Evolutionary conservation across 2,329 filamentous ascomycete species (phyloP), one percentile per base, ranked within the genome.

Genomic region (Dothiorella sarmentorum): DNA sequence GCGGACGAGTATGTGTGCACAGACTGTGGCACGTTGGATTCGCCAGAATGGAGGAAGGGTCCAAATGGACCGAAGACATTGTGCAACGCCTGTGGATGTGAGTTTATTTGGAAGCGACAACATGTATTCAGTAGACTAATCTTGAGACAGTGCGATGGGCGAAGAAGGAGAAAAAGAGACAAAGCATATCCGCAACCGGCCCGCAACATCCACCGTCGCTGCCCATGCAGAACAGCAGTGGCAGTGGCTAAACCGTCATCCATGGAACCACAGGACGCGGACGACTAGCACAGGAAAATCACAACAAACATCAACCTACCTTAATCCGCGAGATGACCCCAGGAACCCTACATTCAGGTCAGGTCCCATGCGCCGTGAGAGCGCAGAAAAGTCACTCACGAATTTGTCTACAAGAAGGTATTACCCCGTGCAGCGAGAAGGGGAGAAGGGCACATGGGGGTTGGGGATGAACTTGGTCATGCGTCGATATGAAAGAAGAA

Each of bases 21-120:
- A 1, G 93, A 97, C 72, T 97, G 93, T 75, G 92, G 93, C 79
- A 97, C 91, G 0, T 81, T 95, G 38, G 92, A 97, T 69, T 96
- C 90, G 15, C 93, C 93, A 0, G 93, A 97, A 77, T 97, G 93
- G 93, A 83, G 93, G 62, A 97, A 96, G 73, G 93, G 93, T 0
- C 93, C 93, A 0, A 90, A 85, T 62, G 93, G 93, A 2, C 92
- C 92, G 1, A 97, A 97, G 74, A 97, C 93, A 7, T 77, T 97
- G 11, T 97, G 93, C 75, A 97, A 97, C 76, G 93, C 93, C 7
- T 97, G 93, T 70, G 93, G 93, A 85, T 89, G 83, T 83, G 66
- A 75, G 80, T 78, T 15, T 58, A 6, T 20, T 42, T 3, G 40
- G 6, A 22, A 42, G 20, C 10, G 29, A 53, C 27, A n/a, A 10